Evolutionary conservation across 495 filamentous ascomycete genomes (phyloP).

Genomic region (Thermothielavioides terrestris): DNA sequence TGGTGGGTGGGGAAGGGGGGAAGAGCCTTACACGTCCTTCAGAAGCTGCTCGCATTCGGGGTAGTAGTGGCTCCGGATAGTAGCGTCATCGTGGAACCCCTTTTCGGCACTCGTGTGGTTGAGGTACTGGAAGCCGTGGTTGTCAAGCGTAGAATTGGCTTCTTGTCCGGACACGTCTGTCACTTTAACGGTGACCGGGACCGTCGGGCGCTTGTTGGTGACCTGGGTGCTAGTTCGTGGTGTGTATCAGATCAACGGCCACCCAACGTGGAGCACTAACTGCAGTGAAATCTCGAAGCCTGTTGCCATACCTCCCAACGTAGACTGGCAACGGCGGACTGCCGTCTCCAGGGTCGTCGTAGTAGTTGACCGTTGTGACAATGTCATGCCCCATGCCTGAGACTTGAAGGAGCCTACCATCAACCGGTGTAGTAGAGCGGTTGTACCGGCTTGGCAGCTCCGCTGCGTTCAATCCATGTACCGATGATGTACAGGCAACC

Average conservation of each 20-base stretch:
- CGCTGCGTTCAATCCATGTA: neutral
- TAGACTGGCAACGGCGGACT: conserved; percentile 43
- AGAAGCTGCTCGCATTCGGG: conserved; percentile 52
- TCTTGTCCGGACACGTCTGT: conserved; percentile 31
- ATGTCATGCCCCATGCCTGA: conserved; percentile 34
- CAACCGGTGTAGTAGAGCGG: too few species aligned
- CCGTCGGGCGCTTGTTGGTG: conserved; percentile 38
- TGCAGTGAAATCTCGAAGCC: too few species aligned
- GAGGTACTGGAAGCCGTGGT: conserved; percentile 33
- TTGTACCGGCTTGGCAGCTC: too few species aligned
- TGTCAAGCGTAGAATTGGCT: conserved; percentile 27
- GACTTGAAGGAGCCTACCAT: too few species aligned
- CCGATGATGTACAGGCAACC: too few species aligned
- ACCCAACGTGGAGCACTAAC: too few species aligned
- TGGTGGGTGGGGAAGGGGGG: neutral
- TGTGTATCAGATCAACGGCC: neutral
- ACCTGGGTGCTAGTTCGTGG: conserved; percentile 9
- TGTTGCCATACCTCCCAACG: conserved; percentile 30
- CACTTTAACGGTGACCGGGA: conserved; percentile 30
- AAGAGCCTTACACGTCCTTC: conserved; percentile 41
- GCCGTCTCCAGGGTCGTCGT: conserved; percentile 50
- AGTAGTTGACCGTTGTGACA: conserved; percentile 49
- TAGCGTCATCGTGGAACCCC: conserved; percentile 21
- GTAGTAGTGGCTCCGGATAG: conserved; percentile 53
- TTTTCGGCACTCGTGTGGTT: conserved; percentile 9